Base-by-base conservation (phyloP, 805 yeast genomes). In the Kazachstania martiniae region DNA sequence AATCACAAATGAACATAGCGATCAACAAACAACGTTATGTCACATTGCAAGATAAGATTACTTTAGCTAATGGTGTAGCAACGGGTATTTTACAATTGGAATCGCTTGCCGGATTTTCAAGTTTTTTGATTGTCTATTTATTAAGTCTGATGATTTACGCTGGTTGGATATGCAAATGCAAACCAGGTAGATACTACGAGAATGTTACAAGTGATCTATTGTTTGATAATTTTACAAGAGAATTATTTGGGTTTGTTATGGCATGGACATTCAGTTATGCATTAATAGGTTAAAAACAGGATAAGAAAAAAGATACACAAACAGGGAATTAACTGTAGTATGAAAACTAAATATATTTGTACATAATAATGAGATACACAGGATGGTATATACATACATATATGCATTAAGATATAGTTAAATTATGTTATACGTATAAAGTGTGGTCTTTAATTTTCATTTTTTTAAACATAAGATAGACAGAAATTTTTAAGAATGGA, bases 251-350 rank as follows among this genome's bases (percentile, higher is more conserved):
- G 27, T 73, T 59, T 41, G 58, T 69, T 7, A 66, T 73, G 67
- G 64, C 72, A 45, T 73, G 80, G 80, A 71, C 77, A 30, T 54
- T 73, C 37, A 56, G 70, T 12, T 63, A 61, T 43, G 74, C 73
- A 1, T 42, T 71, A 34, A 66, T 69, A 7, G 59, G 53, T 3
- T 23, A 12, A 8, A 21, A 22, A 29, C 19, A 8, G 12, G 15
- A 28, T 18, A 28, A n/a, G 25, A 21, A 8, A n/a, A 7, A 28
- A 10, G 14, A 21, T 29, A 15, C 13, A n/a, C n/a, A n/a, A n/a
- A n/a, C n/a, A n/a, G n/a, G n/a, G n/a, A n/a, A n/a, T n/a, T n/a
- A n/a, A n/a, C n/a, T n/a, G n/a, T n/a, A n/a, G n/a, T n/a, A n/a
- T n/a, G n/a, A n/a, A n/a, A n/a, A n/a, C n/a, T n/a, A n/a, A n/a